Conservation (phyloP, 805 yeast species). For the Hanseniaspora hatyaiensis region DNA sequence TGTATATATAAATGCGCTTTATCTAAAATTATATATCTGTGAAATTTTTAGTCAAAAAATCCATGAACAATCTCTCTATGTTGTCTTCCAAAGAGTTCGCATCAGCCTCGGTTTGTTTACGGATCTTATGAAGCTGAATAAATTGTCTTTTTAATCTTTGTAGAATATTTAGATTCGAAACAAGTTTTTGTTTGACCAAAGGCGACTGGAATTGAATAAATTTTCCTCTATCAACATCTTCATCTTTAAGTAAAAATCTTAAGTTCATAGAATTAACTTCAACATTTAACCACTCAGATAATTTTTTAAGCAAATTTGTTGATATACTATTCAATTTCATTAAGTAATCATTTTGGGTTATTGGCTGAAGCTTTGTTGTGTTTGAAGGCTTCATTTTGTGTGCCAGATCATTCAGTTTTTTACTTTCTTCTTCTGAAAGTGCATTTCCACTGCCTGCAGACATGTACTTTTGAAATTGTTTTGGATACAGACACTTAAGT, state of each 20-base stretch:
- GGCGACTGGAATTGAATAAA: slow-evolving; percentile 31
- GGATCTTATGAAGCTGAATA: slow-evolving; percentile 65
- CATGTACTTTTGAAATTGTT: slow-evolving; percentile 17
- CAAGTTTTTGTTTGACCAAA: slow-evolving; percentile 32
- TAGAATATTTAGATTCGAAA: slow-evolving; percentile 50
- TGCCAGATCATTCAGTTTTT: slow-evolving; percentile 34
- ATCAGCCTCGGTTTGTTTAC: slow-evolving; percentile 51
- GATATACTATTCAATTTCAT: slow-evolving; percentile 10
- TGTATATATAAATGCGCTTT: too few relatives aligned
- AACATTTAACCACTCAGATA: slow-evolving; percentile 42
- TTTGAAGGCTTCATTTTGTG: slow-evolving; percentile 62
- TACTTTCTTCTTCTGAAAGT: slow-evolving; percentile 24
- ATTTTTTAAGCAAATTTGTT: slow-evolving; percentile 36
- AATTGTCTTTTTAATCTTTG: slow-evolving; percentile 78
- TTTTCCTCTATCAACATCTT: slow-evolving; percentile 33
- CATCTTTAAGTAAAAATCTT: slow-evolving; percentile 22
- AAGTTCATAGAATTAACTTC: slow-evolving; percentile 13
- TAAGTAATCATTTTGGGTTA: slow-evolving; percentile 56
- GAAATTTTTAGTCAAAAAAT: slow-evolving; percentile 10
- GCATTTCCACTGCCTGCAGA: slow-evolving; percentile 10
- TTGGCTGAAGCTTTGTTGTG: slow-evolving; percentile 74
- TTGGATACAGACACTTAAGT: slow-evolving; percentile 45
- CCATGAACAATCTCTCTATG: slow-evolving; percentile 14
- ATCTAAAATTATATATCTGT: slow-evolving; percentile 1
- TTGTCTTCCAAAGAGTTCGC: slow-evolving; percentile 31